Conservation (phyloP, 805 yeast genomes). For the Myxozyma lipomycoides region DNA sequence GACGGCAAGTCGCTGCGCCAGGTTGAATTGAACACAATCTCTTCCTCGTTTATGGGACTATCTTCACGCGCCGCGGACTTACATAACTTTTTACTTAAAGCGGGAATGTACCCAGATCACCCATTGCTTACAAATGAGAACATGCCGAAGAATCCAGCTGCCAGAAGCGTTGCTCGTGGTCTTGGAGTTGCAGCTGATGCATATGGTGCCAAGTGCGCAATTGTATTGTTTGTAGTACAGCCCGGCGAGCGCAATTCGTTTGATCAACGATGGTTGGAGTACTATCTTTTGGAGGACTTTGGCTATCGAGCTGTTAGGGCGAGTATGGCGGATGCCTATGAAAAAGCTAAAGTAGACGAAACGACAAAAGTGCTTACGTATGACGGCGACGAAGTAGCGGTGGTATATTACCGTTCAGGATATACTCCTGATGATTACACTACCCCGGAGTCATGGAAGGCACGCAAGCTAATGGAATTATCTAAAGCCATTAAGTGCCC, state of each 20-base stretch:
- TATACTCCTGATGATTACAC: slow-evolving; percentile 81
- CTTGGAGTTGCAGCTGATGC: slow-evolving; percentile 60
- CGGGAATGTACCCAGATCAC: slow-evolving; percentile 12
- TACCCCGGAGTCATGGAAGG: slow-evolving; percentile 66
- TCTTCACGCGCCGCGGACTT: slow-evolving; percentile 73
- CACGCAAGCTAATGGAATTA: slow-evolving; percentile 66
- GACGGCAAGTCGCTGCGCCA: slow-evolving; percentile 60
- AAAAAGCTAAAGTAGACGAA: slow-evolving; percentile 18
- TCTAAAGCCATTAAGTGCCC: slow-evolving; percentile 89
- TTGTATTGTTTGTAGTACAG: slow-evolving; percentile 76
- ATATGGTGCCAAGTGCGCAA: slow-evolving; percentile 42
- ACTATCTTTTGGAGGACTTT: slow-evolving; percentile 52
- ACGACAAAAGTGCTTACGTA: slow-evolving; percentile 9
- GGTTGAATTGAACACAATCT: slow-evolving; percentile 92
- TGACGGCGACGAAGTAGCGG: slow-evolving; percentile 65
- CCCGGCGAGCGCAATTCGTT: slow-evolving; percentile 81
- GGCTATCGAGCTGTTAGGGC: slow-evolving; percentile 62
- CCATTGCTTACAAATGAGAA: slow-evolving; percentile 26
- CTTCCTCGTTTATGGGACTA: slow-evolving; percentile 92
- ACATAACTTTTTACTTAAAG: slow-evolving; percentile 50
- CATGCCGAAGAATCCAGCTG: slow-evolving; percentile 67
- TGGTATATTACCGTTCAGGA: slow-evolving; percentile 87
- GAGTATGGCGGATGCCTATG: slow-evolving; percentile 56
- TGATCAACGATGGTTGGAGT: slow-evolving; percentile 87
- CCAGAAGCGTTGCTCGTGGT: slow-evolving; percentile 58